A percentile compares a stretch with the other conserved stretches of the same genome.
Evolutionary conservation across 371 early-diverging fungal genomes (phyloP).

Genomic region (Entomophthora muscae): DNA sequence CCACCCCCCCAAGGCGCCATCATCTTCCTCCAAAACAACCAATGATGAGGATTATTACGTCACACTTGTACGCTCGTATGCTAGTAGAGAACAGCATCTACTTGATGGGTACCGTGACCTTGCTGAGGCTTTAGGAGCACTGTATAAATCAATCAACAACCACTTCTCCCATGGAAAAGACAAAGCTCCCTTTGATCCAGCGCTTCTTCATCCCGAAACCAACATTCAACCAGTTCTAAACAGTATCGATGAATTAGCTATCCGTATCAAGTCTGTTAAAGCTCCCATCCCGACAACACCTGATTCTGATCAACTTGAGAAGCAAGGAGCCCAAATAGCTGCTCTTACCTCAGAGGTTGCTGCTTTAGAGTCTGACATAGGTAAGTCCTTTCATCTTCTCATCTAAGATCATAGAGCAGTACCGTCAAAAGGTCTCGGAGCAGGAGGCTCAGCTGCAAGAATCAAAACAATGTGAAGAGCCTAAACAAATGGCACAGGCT

Average conservation of each 20-base stretch:
- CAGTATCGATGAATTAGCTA: background rate
- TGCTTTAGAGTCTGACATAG: background rate
- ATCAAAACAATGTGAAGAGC: background rate
- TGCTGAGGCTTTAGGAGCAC: background rate
- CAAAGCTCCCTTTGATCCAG: background rate
- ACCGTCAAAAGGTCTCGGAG: background rate
- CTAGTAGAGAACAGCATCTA: background rate
- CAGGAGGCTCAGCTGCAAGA: background rate
- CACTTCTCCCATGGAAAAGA: background rate
- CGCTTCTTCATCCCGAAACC: background rate
- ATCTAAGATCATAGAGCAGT: background rate
- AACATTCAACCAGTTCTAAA: background rate
- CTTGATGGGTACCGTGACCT: background rate
- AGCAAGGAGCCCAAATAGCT: background rate
- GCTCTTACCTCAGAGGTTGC: background rate
- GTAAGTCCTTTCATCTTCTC: background rate
- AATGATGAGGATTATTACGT: background rate
- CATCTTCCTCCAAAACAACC: background rate
- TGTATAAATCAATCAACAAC: background rate
- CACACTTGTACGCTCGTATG: background rate
- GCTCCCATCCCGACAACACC: background rate
- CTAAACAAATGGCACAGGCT: background rate
- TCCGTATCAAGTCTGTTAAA: background rate
- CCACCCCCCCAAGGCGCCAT: slow-evolving; percentile 9
- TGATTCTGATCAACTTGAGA: background rate